Percentiles rank a stretch among this genome's conserved stretches.
phyloP scores from a whole-genome alignment of 371 early-diverging fungal genomes.

The Blyttiomyces sp. region DNA sequence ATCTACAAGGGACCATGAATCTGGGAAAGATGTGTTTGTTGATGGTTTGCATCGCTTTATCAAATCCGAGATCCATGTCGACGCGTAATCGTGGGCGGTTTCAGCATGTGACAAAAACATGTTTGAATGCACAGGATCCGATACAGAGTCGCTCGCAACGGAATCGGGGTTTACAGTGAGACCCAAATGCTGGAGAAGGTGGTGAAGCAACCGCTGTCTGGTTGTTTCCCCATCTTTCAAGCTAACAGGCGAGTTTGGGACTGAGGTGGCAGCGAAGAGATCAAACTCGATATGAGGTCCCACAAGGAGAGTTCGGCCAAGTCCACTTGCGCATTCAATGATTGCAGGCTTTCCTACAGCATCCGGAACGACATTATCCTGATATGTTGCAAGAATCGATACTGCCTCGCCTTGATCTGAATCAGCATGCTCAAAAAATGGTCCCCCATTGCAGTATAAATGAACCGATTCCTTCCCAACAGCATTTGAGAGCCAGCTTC shows the following conservation, averaged over 20 bases:
- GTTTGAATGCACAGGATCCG: not conserved
- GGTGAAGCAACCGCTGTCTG: slow-evolving; percentile 1
- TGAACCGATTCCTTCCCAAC: no score
- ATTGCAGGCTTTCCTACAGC: slow-evolving; percentile 33
- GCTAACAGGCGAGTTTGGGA: not conserved
- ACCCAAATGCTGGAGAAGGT: slow-evolving; percentile 10
- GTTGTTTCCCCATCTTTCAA: slow-evolving; percentile 40
- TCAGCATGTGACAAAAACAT: not conserved
- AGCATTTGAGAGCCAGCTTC: no score
- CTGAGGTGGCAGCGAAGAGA: not conserved
- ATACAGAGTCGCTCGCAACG: not conserved
- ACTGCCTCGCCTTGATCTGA: not conserved
- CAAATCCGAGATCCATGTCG: not conserved
- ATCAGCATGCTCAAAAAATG: slow-evolving; percentile 33
- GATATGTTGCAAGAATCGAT: slow-evolving; percentile 16
- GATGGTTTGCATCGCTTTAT: not conserved
- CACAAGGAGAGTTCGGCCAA: slow-evolving; percentile 32
- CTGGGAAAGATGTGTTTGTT: not conserved
- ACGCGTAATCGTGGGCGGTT: not conserved
- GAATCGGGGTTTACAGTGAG: not conserved
- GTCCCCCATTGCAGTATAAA: slow-evolving; percentile 46
- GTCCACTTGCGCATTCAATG: slow-evolving; percentile 32
- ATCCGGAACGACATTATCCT: not conserved
- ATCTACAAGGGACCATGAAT: no score
- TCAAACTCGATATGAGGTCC: slow-evolving; percentile 46